A percentile compares a stretch with the other conserved stretches of the same genome.
These are phyloP conservation scores for Exserohilum rostratum DNA, from an alignment of 2,329 filamentous ascomycete genomes.

Conservation along the genomic window DNA sequence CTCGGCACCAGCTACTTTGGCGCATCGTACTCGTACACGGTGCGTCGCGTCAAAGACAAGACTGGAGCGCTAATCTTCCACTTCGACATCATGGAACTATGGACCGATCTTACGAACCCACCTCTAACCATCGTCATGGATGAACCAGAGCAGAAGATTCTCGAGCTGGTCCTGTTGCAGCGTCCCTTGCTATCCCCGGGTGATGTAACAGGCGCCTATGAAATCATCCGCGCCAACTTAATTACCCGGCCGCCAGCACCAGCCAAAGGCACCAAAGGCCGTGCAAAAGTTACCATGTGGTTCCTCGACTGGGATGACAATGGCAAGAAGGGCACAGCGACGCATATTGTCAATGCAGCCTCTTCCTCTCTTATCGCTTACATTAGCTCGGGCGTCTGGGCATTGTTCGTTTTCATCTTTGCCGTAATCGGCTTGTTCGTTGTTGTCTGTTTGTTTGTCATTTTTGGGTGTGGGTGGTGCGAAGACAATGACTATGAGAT, in stretches of 20 bases:
- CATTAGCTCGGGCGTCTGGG: slow-evolving; percentile 33
- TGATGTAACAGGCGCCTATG: slow-evolving; percentile 25
- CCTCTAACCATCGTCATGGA: slow-evolving; percentile 23
- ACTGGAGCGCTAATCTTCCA: slow-evolving; percentile 33
- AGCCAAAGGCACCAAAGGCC: not conserved
- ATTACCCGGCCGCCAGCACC: slow-evolving; percentile 10
- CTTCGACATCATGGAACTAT: slow-evolving; percentile 38
- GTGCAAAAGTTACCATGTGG: slow-evolving; percentile 24
- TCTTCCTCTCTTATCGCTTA: slow-evolving; percentile 21
- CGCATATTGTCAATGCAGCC: slow-evolving; percentile 23
- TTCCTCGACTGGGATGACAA: slow-evolving; percentile 40
- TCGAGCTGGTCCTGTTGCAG: slow-evolving; percentile 36
- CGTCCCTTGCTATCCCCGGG: slow-evolving; percentile 31
- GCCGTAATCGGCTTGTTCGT: slow-evolving; percentile 33
- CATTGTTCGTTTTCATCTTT: slow-evolving; percentile 30
- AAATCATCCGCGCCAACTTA: slow-evolving; percentile 33
- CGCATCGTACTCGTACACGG: slow-evolving; percentile 37
- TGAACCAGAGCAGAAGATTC: slow-evolving; percentile 30
- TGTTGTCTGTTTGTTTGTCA: slow-evolving; percentile 31
- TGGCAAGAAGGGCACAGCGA: slow-evolving; percentile 36
- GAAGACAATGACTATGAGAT: slow-evolving; percentile 36
- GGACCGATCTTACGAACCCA: slow-evolving; percentile 20
- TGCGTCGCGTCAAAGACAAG: slow-evolving; percentile 22
- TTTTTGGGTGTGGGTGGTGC: slow-evolving; percentile 34
- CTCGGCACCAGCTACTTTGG: slow-evolving; percentile 33